Evolutionary conservation across 495 filamentous ascomycete species (phyloP).

Genomic region (Corynascus novoguineensis): DNA sequence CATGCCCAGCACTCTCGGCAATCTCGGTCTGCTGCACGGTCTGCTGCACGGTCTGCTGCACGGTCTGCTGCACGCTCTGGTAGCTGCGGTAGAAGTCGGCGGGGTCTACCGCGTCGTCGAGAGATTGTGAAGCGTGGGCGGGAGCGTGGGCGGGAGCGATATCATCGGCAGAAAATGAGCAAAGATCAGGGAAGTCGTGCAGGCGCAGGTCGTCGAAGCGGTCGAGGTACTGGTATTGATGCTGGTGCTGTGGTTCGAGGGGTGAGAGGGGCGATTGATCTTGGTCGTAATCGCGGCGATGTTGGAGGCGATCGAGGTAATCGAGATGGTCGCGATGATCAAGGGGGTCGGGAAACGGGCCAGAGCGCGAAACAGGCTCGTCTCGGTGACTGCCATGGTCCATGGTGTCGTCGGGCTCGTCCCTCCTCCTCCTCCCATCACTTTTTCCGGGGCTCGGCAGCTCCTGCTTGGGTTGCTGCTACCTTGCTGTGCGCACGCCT

Average conservation of each 20-base stretch:
- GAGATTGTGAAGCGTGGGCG: slow-evolving; percentile 32
- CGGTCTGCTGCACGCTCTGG: slow-evolving; percentile 32
- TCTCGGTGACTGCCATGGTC: slow-evolving; percentile 33
- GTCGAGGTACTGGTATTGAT: slow-evolving; percentile 10
- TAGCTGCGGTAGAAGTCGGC: slow-evolving; percentile 52
- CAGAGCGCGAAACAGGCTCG: slow-evolving; percentile 26
- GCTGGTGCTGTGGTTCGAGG: slow-evolving; percentile 2
- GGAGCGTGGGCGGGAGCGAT: slow-evolving; percentile 31
- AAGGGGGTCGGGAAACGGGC: slow-evolving; percentile 26
- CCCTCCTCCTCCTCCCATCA: slow-evolving; percentile 26
- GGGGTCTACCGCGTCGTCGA: slow-evolving; percentile 38
- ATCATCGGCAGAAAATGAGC: slow-evolving; percentile 35
- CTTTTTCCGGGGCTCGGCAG: slow-evolving; percentile 12
- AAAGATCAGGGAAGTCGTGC: slow-evolving; percentile 35
- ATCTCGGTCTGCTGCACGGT: neutral
- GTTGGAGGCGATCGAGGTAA: slow-evolving; percentile 26
- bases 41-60: too few species aligned
- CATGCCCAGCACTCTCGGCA: slow-evolving; percentile 17
- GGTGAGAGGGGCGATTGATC: slow-evolving; percentile 15
- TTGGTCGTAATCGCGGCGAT: slow-evolving; percentile 14
- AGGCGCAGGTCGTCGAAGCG: slow-evolving; percentile 19
- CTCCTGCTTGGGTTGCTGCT: slow-evolving; percentile 6
- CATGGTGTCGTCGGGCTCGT: slow-evolving; percentile 24
- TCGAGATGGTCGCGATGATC: slow-evolving; percentile 21
- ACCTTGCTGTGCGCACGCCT: slow-evolving; percentile 18